A percentile compares a stretch with the other conserved stretches of the same genome.
These are phyloP conservation scores for Cercospora brassicicola DNA, from an alignment of 2,329 filamentous ascomycete genomes.

Conservation along the genomic window DNA sequence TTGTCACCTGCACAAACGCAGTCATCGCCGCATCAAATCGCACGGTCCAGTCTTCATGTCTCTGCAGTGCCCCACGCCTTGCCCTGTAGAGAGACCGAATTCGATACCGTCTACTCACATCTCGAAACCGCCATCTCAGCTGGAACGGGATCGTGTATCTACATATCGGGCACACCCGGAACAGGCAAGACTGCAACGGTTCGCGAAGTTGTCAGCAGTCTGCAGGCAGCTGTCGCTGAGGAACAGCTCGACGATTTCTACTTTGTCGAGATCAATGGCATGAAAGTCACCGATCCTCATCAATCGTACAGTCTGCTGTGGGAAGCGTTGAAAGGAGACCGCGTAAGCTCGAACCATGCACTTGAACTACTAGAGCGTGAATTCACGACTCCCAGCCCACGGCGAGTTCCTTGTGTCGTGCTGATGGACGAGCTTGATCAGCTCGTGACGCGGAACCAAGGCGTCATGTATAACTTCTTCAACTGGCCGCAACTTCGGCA, in stretches of 20 bases:
- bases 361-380: slow-evolving; percentile 87
- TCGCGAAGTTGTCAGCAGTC: slow-evolving; percentile 83
- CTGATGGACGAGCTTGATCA: slow-evolving; percentile 98
- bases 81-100: slow-evolving; percentile 89
- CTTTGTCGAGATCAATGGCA: slow-evolving; percentile 98
- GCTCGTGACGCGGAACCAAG: slow-evolving; percentile 95
- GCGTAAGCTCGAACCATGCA: slow-evolving; percentile 87
- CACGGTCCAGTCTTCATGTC: slow-evolving; percentile 84
- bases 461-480: slow-evolving; percentile 99
- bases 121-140: slow-evolving; percentile 92
- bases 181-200: slow-evolving; percentile 98
- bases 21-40: slow-evolving; percentile 86
- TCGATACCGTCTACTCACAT: slow-evolving; percentile 87
- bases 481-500: slow-evolving; percentile 95
- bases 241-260: slow-evolving; percentile 98
- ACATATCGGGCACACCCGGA: slow-evolving; percentile 97
- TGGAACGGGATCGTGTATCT: slow-evolving; percentile 92
- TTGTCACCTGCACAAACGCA: slow-evolving; percentile 73
- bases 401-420: slow-evolving; percentile 91
- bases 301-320: slow-evolving; percentile 93
- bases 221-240: slow-evolving; percentile 81
- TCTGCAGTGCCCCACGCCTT: slow-evolving; percentile 86
- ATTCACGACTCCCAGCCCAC: slow-evolving; percentile 86
- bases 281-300: slow-evolving; percentile 98
- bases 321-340: slow-evolving; percentile 91